Percentiles rank a stretch among this genome's conserved stretches.
These are phyloP conservation scores for cucumber (Cucumis sativus) DNA, from an alignment of 306 rosid species.

Conservation along the genomic window Cucumber_9930_V3 NC_026659.2:26910001-26910500, in stretches of 20 bases:
- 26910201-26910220: conserved; percentile 76
- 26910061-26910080: not conserved
- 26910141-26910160: not conserved
- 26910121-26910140: not conserved
- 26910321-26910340: conserved; percentile 96
- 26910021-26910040: not conserved
- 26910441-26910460: conserved; percentile 82
- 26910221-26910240: conserved; percentile 98
- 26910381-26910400: conserved; percentile 18
- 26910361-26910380: conserved; percentile 98
- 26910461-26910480: conserved; percentile 98
- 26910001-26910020: not conserved
- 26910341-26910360: conserved; percentile 99
- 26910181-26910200: conserved; percentile 94
- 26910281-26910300: conserved; percentile 99
- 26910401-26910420: not conserved
- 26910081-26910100: not conserved
- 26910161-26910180: conserved; percentile 9
- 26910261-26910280: conserved; percentile 95
- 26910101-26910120: not conserved
- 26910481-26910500: conserved; percentile 94
- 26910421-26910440: not conserved
- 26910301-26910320: conserved; percentile 90
- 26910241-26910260: conserved; percentile 76
- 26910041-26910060: not conserved